Percentiles rank a stretch among this genome's conserved stretches.
phyloP scores from a whole-genome alignment of 352 stramenopile species.

The Globisporangium cystogenes region DNA sequence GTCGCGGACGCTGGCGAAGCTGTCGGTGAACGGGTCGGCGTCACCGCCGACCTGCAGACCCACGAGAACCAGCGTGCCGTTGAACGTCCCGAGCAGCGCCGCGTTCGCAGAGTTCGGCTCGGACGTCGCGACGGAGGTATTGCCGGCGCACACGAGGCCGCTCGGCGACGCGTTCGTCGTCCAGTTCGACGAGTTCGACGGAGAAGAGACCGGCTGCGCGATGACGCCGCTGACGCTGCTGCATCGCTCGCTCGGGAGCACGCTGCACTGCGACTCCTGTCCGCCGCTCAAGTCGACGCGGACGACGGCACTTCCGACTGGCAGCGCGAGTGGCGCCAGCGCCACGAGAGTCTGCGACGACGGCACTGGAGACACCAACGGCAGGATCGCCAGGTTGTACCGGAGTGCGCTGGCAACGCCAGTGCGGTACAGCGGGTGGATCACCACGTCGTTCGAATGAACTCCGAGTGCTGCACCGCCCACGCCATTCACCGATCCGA shows the following conservation, averaged over 20 bases:
- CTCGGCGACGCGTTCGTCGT: background rate
- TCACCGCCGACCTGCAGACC: conserved; percentile 4
- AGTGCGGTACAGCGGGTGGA: background rate
- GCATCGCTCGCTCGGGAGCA: background rate
- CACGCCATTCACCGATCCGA: too few relatives aligned
- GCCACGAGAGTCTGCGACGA: background rate
- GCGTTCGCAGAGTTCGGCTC: background rate
- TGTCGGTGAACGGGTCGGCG: conserved; percentile 1
- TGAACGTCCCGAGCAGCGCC: conserved; percentile 1
- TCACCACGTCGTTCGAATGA: background rate
- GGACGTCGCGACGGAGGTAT: background rate
- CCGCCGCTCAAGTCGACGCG: conserved; percentile 2
- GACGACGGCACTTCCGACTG: background rate
- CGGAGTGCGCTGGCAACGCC: background rate
- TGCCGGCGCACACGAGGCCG: background rate
- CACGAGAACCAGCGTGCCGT: background rate
- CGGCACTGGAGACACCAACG: background rate
- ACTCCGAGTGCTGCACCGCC: background rate
- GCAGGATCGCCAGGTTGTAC: conserved; percentile 3
- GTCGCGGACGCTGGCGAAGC: background rate
- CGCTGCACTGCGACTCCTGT: background rate
- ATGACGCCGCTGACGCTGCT: too few relatives aligned
- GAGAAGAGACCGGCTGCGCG: too few relatives aligned
- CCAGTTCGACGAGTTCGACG: too few relatives aligned
- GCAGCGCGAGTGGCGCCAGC: background rate